phyloP scores from a whole-genome alignment of 495 filamentous ascomycete genomes.

The Aspergillus sparsus region DNA sequence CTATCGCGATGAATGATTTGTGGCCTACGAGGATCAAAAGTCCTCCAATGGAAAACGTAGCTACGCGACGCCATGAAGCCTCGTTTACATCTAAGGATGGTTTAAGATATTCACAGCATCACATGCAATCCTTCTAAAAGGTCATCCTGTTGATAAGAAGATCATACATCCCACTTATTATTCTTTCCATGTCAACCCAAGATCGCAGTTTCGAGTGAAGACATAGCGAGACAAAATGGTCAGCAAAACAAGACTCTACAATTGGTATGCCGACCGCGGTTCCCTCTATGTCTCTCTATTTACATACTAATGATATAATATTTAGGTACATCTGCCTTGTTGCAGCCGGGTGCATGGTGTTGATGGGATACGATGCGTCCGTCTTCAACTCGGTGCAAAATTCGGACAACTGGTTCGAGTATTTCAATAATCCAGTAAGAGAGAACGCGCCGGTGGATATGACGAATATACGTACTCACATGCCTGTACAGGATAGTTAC shows the following conservation, averaged over 20 bases:
- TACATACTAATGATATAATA: neutral
- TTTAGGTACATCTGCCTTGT: slow-evolving; percentile 60
- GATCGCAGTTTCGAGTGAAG: neutral
- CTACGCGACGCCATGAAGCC: too few relatives aligned
- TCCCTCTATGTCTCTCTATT: neutral
- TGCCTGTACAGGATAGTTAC: slow-evolving; percentile 30
- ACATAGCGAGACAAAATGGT: neutral
- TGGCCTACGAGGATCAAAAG: neutral
- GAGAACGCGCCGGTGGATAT: too few relatives aligned
- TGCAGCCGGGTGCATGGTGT: slow-evolving; percentile 65
- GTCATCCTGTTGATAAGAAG: too few relatives aligned
- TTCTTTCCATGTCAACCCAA: neutral
- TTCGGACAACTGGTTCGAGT: slow-evolving; percentile 57
- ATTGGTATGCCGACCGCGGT: slow-evolving; percentile 28
- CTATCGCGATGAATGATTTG: neutral
- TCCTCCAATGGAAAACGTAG: neutral
- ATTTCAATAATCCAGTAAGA: slow-evolving; percentile 49
- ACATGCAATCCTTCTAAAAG: neutral
- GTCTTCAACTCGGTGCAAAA: slow-evolving; percentile 66
- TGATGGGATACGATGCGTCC: slow-evolving; percentile 66
- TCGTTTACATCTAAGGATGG: neutral
- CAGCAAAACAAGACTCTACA: slow-evolving; percentile 33
- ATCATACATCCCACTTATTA: neutral
- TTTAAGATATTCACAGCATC: neutral
- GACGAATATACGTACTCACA: neutral